Base-by-base conservation (phyloP, 495 filamentous ascomycete genomes). In the Achaetomiella virescens region DNA sequence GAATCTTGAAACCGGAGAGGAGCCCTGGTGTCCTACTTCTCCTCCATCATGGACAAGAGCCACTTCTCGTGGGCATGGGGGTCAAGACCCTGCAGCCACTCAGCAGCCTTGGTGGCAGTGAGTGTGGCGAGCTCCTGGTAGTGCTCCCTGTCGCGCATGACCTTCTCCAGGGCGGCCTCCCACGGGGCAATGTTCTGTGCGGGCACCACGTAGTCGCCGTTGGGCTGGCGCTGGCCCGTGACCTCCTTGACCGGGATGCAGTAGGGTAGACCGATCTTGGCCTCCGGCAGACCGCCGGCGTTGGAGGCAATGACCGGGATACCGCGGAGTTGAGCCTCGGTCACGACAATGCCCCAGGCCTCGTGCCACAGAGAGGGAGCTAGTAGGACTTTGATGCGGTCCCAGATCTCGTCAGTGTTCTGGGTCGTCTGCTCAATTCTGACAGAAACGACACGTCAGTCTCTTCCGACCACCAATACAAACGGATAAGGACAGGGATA, bases 291-390 rank as follows among this genome's bases (percentile, higher is more conserved):
- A 0, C 65, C 66, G 8, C 66, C 66, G 18, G 66, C 60, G 31
- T 69, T 55, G 40, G 66, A 69, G 2, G 66, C 60, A 35, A 69
- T 62, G 44, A 66, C 65, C 15, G 66, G 66, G 21, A 69, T 69
- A 15, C 66, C 66, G 6, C 66, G 65, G 5, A 69, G 61, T 57
- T 69, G 66, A 10, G 66, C 65, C 40, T 69, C 66, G 10, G 65
- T 67, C 8, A 69, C 65, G 22, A 69, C 52, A 15, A 69, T 59
- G 21, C 66, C 66, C 66, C 66, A 69, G 0, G 66, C 66, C 41
- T 69, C 66, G 10, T 57, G 46, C 66, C 66, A 69, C 17, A 69
- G 47, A 1, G 66, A 69, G 0, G 66, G 66, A 6, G 57, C 65
- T 8, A 69, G 49, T 11, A 69, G 57, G 14, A 69, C 35, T 49